A percentile compares a stretch with the other conserved stretches of the same genome.
Conservation (phyloP, 2,329 filamentous ascomycete species). For the Fusarium temperatum region DNA sequence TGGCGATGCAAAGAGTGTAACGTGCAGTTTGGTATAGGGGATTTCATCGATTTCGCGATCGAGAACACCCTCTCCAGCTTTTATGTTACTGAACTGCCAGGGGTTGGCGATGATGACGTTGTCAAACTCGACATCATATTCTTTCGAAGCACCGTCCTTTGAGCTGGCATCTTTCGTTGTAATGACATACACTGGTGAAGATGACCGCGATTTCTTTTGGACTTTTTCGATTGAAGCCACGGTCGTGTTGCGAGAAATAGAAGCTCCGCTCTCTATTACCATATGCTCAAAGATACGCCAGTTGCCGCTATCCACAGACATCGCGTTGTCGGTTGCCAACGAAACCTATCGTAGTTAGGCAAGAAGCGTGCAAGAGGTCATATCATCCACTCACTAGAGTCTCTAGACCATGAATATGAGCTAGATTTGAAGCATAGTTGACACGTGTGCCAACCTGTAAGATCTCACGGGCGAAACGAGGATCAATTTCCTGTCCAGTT, state of each 20-base stretch:
- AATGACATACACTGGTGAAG: slow-evolving; percentile 58
- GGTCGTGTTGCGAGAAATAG: slow-evolving; percentile 71
- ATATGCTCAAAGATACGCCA: slow-evolving; percentile 94
- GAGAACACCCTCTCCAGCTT: slow-evolving; percentile 70
- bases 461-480: slow-evolving; percentile 78
- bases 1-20: slow-evolving; percentile 87
- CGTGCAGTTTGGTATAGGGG: slow-evolving; percentile 87
- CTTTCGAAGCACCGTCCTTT: slow-evolving; percentile 41
- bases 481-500: slow-evolving; percentile 59
- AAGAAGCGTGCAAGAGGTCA: background rate
- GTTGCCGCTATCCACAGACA: slow-evolving; percentile 84
- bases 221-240: slow-evolving; percentile 68
- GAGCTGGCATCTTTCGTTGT: slow-evolving; percentile 46
- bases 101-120: slow-evolving; percentile 85
- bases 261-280: slow-evolving; percentile 70
- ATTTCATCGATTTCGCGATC: slow-evolving; percentile 77
- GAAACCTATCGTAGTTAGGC: slow-evolving; percentile 67
- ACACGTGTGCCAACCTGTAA: slow-evolving; percentile 91
- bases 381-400: slow-evolving; percentile 69
- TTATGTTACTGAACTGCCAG: slow-evolving; percentile 80
- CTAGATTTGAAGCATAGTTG: slow-evolving; percentile 92
- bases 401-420: slow-evolving; percentile 86
- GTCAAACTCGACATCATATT: slow-evolving; percentile 71
- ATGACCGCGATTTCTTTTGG: slow-evolving; percentile 52
- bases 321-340: slow-evolving; percentile 86